Percentiles rank a stretch among this genome's conserved stretches.
phyloP scores from a whole-genome alignment of 257 asterid species.

The Parsonsia alboflavescens region DNA sequence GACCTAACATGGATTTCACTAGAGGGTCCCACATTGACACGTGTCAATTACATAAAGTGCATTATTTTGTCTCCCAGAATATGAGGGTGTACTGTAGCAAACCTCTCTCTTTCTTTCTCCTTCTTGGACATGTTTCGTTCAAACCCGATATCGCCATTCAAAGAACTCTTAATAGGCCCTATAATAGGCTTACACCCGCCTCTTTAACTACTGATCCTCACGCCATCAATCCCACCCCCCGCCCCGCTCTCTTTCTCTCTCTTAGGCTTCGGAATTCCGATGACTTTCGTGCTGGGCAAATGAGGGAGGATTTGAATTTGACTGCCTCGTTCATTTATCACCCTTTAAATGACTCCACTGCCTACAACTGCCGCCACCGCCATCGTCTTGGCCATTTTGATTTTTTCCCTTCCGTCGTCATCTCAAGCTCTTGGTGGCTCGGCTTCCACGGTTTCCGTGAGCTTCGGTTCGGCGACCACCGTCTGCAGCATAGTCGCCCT shows the following conservation, averaged over 20 bases:
- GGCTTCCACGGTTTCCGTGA: conserved; percentile 63
- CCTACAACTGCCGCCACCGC: conserved; percentile 27
- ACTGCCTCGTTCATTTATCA: conserved; percentile 16
- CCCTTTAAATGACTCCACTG: conserved; percentile 46
- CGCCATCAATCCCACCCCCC: neutral
- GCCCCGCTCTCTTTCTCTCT: conserved; percentile 3
- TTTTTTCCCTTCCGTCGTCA: conserved; percentile 19
- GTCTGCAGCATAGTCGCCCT: conserved; percentile 57
- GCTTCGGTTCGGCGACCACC: conserved; percentile 54
- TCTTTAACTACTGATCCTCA: too few species aligned
- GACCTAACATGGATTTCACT: conserved; percentile 6
- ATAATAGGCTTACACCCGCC: too few species aligned
- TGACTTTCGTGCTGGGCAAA: conserved; percentile 24
- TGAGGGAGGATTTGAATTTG: conserved; percentile 27
- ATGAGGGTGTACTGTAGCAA: neutral
- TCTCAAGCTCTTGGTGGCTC: conserved; percentile 61
- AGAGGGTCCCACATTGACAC: neutral
- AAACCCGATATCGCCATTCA: too few species aligned
- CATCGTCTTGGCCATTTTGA: conserved; percentile 19
- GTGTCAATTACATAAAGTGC: conserved; percentile 2
- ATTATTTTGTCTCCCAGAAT: neutral
- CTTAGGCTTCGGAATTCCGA: neutral
- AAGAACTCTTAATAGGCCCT: too few species aligned
- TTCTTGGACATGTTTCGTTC: neutral
- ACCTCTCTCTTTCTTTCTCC: neutral